These are phyloP conservation scores for Oryza punctata DNA, from an alignment of 176 grass and related monocot species.

Conservation along the genomic window DNA sequence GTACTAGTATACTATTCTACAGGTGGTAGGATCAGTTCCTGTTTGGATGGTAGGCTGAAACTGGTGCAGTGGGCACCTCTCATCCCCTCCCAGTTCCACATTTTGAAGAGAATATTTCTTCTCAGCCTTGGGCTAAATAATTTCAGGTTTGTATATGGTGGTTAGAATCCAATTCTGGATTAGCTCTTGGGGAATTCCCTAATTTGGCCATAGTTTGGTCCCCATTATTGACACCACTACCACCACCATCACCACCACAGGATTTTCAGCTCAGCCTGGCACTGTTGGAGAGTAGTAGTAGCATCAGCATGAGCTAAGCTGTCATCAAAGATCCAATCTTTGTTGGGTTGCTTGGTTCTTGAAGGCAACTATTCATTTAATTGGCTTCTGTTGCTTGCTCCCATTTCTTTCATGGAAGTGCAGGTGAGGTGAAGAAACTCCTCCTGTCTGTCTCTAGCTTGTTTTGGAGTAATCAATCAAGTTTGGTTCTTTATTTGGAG, in stretches of 20 bases:
- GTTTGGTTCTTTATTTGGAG: slow-evolving; percentile 27
- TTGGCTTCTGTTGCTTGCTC: not conserved
- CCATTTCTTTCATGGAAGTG: slow-evolving; percentile 3
- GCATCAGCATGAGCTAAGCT: not conserved
- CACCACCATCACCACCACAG: slow-evolving; percentile 3
- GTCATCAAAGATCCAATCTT: slow-evolving; percentile 30
- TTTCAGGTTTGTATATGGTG: not conserved
- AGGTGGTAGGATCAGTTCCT: slow-evolving; percentile 22
- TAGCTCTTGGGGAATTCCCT: not conserved
- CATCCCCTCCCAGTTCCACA: not conserved
- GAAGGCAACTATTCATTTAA: not conserved
- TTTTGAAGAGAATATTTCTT: not conserved
- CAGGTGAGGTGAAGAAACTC: not conserved
- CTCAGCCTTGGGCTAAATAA: not conserved
- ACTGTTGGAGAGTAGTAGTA: not conserved
- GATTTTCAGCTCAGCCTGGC: not conserved
- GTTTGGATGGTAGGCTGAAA: slow-evolving; percentile 2
- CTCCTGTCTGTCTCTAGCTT: not conserved
- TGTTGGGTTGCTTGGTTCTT: slow-evolving; percentile 8
- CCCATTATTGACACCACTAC: not conserved
- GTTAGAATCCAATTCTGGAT: not conserved
- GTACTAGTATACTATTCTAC: not conserved
- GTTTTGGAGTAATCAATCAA: slow-evolving; percentile 27
- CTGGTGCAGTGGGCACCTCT: slow-evolving; percentile 11
- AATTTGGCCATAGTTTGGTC: not conserved